These are phyloP conservation scores for Leishmania tropica DNA, from an alignment of 208 protist species.

Conservation along the genomic window DNA sequence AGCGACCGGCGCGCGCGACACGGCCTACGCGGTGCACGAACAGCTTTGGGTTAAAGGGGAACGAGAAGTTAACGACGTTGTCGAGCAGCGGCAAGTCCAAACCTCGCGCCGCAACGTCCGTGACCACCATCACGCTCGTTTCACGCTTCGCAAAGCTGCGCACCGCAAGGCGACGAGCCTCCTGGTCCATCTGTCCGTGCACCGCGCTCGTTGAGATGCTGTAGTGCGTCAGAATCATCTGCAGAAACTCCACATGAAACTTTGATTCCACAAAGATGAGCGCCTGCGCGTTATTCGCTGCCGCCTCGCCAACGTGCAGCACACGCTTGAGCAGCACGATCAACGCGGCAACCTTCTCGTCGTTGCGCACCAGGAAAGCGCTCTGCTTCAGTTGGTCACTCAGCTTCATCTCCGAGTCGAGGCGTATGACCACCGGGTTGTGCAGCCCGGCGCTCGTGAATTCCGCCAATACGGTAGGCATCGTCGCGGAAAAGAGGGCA, in stretches of 20 bases:
- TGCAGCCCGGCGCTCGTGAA: slow-evolving; percentile 97
- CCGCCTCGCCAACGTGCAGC: slow-evolving; percentile 65
- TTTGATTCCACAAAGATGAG: slow-evolving; percentile 97
- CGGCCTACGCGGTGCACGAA: slow-evolving; percentile 98
- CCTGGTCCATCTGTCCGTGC: slow-evolving; percentile 98
- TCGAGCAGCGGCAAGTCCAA: slow-evolving; percentile 99
- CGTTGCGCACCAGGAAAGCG: slow-evolving; percentile 93
- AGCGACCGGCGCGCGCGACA: slow-evolving; percentile 98
- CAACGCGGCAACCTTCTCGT: slow-evolving; percentile 96
- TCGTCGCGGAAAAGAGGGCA: slow-evolving; percentile 98
- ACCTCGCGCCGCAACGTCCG: slow-evolving; percentile 99
- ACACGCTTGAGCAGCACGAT: slow-evolving; percentile 93
- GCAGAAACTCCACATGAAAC: slow-evolving; percentile 98
- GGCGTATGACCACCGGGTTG: slow-evolving; percentile 96
- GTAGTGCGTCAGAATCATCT: slow-evolving; percentile 87
- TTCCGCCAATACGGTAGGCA: slow-evolving; percentile 97
- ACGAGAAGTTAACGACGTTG: slow-evolving; percentile 99
- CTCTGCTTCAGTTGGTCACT: slow-evolving; percentile 94
- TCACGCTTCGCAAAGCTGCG: slow-evolving; percentile 91
- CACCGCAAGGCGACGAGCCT: slow-evolving; percentile 96
- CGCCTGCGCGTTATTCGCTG: slow-evolving; percentile 72
- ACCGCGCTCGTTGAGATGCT: slow-evolving; percentile 80
- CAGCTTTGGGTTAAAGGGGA: slow-evolving; percentile 97
- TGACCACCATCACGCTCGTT: slow-evolving; percentile 97
- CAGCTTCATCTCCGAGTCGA: slow-evolving; percentile 98